These are phyloP conservation scores for Capsicum baccatum DNA, from an alignment of 257 asterid genomes.

Conservation along the genomic window DNA sequence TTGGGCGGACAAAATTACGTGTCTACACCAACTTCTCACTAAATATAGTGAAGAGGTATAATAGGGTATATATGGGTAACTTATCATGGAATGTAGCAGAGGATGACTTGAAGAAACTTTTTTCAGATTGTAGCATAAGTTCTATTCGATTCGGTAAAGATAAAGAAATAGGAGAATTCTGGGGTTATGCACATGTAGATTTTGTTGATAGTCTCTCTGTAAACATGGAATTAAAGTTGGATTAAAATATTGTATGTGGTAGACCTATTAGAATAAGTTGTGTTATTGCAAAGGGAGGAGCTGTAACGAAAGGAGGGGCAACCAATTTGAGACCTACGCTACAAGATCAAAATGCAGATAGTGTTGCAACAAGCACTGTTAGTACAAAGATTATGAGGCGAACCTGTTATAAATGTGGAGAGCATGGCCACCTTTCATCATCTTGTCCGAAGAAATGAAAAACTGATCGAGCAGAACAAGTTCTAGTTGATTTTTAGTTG, in stretches of 20 bases:
- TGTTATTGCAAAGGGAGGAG: constrained; percentile 70
- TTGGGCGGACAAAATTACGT: too few relatives aligned
- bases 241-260: constrained; percentile 71
- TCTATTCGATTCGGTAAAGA: constrained; percentile 81
- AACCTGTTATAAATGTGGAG: constrained; percentile 87
- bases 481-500: constrained; percentile 34
- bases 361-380: constrained; percentile 37
- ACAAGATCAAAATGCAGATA: constrained; percentile 21
- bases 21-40: constrained; percentile 78
- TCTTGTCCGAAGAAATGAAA: constrained; percentile 71
- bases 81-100: constrained; percentile 89
- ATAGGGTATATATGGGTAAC: constrained; percentile 85
- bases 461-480: constrained; percentile 44
- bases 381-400: constrained; percentile 81
- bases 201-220: constrained; percentile 67
- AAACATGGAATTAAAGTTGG: constrained; percentile 67
- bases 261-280: constrained; percentile 79
- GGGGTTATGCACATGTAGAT: constrained; percentile 88
- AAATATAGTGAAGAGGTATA: constrained; percentile 69
- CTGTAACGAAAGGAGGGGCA: constrained; percentile 46
- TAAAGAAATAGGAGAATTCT: constrained; percentile 84
- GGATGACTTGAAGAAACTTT: constrained; percentile 67
- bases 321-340: constrained; percentile 37
- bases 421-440: constrained; percentile 79
- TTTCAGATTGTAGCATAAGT: constrained; percentile 58